These are phyloP conservation scores for Aspergillus fumigatus DNA, from an alignment of 2,329 filamentous ascomycete genomes.

Conservation along the genomic window DNA sequence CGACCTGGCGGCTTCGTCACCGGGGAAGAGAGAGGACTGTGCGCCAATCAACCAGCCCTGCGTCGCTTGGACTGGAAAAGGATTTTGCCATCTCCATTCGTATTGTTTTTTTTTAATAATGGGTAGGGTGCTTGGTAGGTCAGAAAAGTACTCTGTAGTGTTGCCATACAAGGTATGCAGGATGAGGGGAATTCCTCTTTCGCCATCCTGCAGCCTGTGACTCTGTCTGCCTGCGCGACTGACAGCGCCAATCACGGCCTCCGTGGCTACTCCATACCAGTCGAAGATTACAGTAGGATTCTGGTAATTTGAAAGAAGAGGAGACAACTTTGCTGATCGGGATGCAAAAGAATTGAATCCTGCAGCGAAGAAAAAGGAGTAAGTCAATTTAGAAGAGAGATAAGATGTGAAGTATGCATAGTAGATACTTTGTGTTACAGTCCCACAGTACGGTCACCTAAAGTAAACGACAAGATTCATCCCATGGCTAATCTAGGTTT, in stretches of 20 bases:
- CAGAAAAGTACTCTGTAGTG: neutral
- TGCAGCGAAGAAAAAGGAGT: neutral
- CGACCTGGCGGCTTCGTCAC: slow-evolving; percentile 3
- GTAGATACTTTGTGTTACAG: neutral
- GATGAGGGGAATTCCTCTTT: neutral
- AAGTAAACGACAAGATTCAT: neutral
- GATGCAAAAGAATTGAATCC: neutral
- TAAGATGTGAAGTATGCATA: neutral
- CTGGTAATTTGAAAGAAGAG: neutral
- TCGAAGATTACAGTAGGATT: neutral
- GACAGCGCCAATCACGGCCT: slow-evolving; percentile 2
- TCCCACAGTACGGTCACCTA: neutral
- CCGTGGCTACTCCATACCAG: neutral
- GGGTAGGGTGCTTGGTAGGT: neutral
- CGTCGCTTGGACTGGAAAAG: slow-evolving; percentile 3
- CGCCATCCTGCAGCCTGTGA: neutral
- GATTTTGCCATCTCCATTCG: neutral
- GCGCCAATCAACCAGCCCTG: slow-evolving; percentile 9
- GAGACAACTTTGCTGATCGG: neutral
- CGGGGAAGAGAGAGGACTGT: slow-evolving; percentile 14
- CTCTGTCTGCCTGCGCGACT: neutral
- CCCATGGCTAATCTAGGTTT: slow-evolving; percentile 8
- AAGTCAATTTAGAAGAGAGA: neutral
- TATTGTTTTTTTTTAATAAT: neutral
- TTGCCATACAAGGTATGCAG: neutral